Conservation (phyloP, 1,139 yeast genomes). For the Geotrichum macrosporum region DNA sequence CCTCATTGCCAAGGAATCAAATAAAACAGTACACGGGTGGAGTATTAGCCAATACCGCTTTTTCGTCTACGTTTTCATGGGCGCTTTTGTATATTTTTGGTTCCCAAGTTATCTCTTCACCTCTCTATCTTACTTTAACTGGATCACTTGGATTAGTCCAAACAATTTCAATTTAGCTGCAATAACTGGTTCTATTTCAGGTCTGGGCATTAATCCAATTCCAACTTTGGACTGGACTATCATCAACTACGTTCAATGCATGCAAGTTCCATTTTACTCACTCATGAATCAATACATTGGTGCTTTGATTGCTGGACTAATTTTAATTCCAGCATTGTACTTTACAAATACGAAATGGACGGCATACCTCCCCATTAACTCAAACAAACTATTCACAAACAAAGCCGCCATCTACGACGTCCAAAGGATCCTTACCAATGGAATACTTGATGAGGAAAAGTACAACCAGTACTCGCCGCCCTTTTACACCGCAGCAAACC, state of each 20-base stretch:
- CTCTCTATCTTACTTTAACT: conserved; percentile 51
- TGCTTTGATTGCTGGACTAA: conserved; percentile 40
- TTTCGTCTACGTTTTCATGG: conserved; percentile 41
- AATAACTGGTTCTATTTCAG: conserved; percentile 49
- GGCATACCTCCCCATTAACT: conserved; percentile 52
- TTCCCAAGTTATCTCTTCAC: conserved; percentile 49
- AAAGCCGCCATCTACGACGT: conserved; percentile 46
- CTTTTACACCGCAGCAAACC: conserved; percentile 40
- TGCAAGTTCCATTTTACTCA: conserved; percentile 49
- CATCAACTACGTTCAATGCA: conserved; percentile 38
- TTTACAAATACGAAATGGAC: conserved; percentile 51
- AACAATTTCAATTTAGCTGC: conserved; percentile 48
- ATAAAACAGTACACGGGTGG: conserved; percentile 43
- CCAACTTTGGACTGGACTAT: conserved; percentile 45
- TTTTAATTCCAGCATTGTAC: conserved; percentile 45
- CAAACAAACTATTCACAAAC: conserved; percentile 47
- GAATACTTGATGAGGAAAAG: conserved; percentile 34
- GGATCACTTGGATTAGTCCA: conserved; percentile 63
- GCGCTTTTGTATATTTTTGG: conserved; percentile 53
- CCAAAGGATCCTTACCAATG: conserved; percentile 41
- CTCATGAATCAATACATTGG: conserved; percentile 45
- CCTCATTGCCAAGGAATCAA: conserved; percentile 20
- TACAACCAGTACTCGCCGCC: conserved; percentile 47
- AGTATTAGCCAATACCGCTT: conserved; percentile 43
- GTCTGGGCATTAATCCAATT: conserved; percentile 57